Base-by-base conservation (phyloP, 495 filamentous ascomycete species). In the Aspergillus kassunensis region DNA sequence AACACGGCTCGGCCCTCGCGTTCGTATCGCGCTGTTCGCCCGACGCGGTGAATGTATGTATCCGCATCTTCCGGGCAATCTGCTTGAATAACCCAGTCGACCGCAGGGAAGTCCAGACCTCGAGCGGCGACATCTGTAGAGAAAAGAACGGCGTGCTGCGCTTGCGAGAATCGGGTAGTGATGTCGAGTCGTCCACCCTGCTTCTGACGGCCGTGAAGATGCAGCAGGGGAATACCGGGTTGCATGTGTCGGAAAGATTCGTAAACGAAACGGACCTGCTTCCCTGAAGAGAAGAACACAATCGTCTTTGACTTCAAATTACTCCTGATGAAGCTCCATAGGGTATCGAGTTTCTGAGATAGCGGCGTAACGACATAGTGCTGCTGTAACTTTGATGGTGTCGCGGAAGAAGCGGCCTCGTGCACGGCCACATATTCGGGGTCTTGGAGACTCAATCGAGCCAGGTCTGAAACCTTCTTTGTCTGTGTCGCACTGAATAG, bases 401-500 rank as follows among this genome's bases (percentile, higher is more conserved):
- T 99, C 1, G 93, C 89, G n/a, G 80, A 76, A 9, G 76, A 64
- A 4, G 91, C 88, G 7, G 84, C 73, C 62, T 97, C 89, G 62
- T 99, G 93, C 0, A 95, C 93, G 13, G 92, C 84, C 36, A 99
- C 82, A 62, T 97, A 99, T 65, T 97, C 91, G 9, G 93, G 91
- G 44, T 97, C 89, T 57, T 85, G 82, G 19, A 99, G 71, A 65
- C 88, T 91, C 49, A 99, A 64, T 27, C 93, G 80, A 16, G 92
- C 93, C 46, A 99, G 72, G 68, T 99, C 95, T 0, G 87, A 89
- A 1, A 99, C 87, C 61, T 88, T 89, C 60, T 89, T 95, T 24
- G 91, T 96, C 68, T 99, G 93, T 1, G 93, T 99, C 2, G 93
- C 93, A 65, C 87, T 92, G 74, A 97, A 99, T 0, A 99, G 78